Conservation (phyloP, 1,284 basidiomycete genomes). For the Xerocomus minutiporus region DNA sequence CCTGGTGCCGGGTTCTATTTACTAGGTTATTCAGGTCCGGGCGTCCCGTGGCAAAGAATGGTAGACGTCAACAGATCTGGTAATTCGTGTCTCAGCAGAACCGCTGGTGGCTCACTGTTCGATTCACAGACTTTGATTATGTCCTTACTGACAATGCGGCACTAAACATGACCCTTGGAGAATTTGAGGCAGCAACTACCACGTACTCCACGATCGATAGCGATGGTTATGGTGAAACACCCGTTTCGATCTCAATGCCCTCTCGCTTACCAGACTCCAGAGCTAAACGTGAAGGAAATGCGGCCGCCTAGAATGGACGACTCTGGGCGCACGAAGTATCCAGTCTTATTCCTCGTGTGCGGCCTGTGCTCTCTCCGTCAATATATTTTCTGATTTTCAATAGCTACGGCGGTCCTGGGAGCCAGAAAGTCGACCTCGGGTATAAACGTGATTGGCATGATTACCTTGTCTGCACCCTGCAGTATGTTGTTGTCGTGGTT, state of each 20-base stretch:
- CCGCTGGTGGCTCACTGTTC: constrained; percentile 6
- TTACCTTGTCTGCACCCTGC: constrained; percentile 76
- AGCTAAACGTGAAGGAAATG: constrained; percentile 85
- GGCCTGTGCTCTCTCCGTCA: not conserved
- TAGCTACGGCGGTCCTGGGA: constrained; percentile 88
- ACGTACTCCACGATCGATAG: constrained; percentile 67
- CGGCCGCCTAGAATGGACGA: constrained; percentile 90
- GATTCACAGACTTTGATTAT: constrained; percentile 50
- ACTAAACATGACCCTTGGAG: constrained; percentile 65
- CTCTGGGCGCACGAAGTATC: constrained; percentile 88
- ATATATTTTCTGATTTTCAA: constrained; percentile 4
- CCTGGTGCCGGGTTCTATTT: constrained; percentile 83
- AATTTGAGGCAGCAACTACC: constrained; percentile 73
- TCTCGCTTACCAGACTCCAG: constrained; percentile 36
- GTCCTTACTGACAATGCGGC: constrained; percentile 69
- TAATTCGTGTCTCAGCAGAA: constrained; percentile 32
- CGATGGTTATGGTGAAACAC: constrained; percentile 72
- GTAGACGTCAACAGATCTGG: constrained; percentile 59
- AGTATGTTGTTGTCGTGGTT: constrained; percentile 84
- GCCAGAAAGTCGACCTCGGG: constrained; percentile 67
- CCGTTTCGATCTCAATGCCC: constrained; percentile 13
- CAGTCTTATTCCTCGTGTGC: constrained; percentile 84
- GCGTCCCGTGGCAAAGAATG: constrained; percentile 83
- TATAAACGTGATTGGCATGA: constrained; percentile 82
- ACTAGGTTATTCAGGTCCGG: constrained; percentile 76